These are phyloP conservation scores for Staphylotrichum longicolle DNA, from an alignment of 495 filamentous ascomycete species.

Conservation along the genomic window DNA sequence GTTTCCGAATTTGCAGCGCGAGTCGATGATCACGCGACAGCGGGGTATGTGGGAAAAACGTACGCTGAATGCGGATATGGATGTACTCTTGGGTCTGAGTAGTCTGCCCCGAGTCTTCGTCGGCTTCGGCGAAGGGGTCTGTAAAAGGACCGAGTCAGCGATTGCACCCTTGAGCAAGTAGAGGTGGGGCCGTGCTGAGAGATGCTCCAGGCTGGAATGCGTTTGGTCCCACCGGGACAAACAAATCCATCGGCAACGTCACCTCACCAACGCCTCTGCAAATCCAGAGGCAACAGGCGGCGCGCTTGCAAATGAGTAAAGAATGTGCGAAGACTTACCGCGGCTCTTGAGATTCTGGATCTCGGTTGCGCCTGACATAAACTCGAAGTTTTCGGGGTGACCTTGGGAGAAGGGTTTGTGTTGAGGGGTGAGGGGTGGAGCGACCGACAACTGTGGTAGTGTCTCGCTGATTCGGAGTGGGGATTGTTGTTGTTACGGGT, in stretches of 20 bases:
- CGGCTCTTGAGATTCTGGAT: slow-evolving; percentile 93
- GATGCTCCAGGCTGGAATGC: neutral
- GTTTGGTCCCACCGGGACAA: neutral
- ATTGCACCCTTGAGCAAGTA: neutral
- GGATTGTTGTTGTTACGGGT: slow-evolving; percentile 15
- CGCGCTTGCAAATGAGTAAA: neutral
- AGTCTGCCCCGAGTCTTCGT: slow-evolving; percentile 94
- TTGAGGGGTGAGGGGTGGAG: slow-evolving; percentile 37
- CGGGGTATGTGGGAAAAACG: slow-evolving; percentile 39
- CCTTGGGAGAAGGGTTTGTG: slow-evolving; percentile 44
- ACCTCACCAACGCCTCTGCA: slow-evolving; percentile 1
- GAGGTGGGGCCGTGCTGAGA: neutral
- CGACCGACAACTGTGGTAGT: slow-evolving; percentile 46
- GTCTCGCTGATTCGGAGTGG: slow-evolving; percentile 34
- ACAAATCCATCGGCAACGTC: neutral
- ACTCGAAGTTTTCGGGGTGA: slow-evolving; percentile 61
- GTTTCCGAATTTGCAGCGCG: neutral
- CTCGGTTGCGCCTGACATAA: slow-evolving; percentile 95
- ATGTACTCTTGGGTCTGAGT: slow-evolving; percentile 94
- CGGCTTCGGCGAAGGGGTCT: slow-evolving; percentile 99
- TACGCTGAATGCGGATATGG: slow-evolving; percentile 99
- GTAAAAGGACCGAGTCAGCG: slow-evolving; percentile 24
- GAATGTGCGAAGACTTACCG: slow-evolving; percentile 60
- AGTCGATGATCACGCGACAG: slow-evolving; percentile 12
- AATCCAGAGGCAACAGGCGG: neutral